Evolutionary conservation across 139 green algal species (phyloP), one percentile per base, ranked within the genome.

Genomic region (Chlamydomonas sphaeroides): DNA sequence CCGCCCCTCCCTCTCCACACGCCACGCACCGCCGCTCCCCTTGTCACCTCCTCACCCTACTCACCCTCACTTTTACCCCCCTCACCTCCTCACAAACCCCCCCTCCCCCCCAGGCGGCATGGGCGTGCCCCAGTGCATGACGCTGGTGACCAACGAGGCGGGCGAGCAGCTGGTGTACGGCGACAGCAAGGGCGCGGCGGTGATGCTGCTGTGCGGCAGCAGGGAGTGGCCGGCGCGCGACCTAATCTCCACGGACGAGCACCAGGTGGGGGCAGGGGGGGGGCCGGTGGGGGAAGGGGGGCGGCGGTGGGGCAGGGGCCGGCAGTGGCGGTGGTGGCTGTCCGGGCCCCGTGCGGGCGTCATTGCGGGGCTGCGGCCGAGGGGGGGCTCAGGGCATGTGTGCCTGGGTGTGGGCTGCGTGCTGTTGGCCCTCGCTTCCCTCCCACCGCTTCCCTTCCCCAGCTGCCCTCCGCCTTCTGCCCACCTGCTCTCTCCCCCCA

Each of bases 121-220:
- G 91, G 93, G 93, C 11, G 88, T 94, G 49, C 93, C 93, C 1
- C 84, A 93, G 49, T 89, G 86, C 65, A 85, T 97, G 49, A 86
- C 86, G 17, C 65, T 91, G 59, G 83, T 91, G 10, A 86, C 71
- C 48, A 87, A 90, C 72, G 87, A 91, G 20, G 71, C 83, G 25
- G 86, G 86, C 39, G 89, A 93, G 70, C 86, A 91, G 56, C 74
- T 95, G 62, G 89, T 95, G 72, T 95, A 94, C 84, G 92, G 92
- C 5, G 92, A 95, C 86, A 88, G 71, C 67, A 91, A 91, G 68
- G 92, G 92, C 8, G 72, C 79, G 20, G 82, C 88, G 2, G 76
- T 89, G 48, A 91, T 95, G 91, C 87, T 95, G 78, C 86, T 94
- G 65, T 93, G 88, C 42, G 92, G 89, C 61, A 85, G 70, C 15